Conservation (phyloP, 306 rosid species). For the Luffa aegyptiaca region DNA sequence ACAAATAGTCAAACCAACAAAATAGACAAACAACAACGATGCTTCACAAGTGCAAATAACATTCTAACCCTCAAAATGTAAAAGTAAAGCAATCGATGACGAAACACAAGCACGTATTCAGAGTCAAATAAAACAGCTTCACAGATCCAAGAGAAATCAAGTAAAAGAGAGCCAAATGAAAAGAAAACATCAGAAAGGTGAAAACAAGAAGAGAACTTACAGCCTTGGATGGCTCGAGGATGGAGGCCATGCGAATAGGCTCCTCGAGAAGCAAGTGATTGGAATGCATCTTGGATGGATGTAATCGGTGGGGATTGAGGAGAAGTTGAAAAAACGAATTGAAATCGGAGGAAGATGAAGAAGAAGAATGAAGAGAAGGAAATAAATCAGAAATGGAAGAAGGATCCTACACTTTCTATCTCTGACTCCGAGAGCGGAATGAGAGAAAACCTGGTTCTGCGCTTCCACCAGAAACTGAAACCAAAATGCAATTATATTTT, state of each 20-base stretch:
- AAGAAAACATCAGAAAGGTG: neutral
- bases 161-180: neutral
- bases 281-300: slow-evolving; percentile 67
- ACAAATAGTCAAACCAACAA: neutral
- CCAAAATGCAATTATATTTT: neutral
- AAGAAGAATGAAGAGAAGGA: neutral
- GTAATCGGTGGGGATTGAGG: slow-evolving; percentile 5
- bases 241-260: slow-evolving; percentile 90
- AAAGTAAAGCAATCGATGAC: neutral
- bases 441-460: slow-evolving; percentile 9
- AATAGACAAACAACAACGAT: neutral
- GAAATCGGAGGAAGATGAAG: neutral
- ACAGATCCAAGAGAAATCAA: slow-evolving; percentile 1
- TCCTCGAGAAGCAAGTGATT: slow-evolving; percentile 88
- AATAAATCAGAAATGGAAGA: neutral
- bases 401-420: neutral
- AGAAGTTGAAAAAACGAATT: neutral
- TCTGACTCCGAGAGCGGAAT: neutral
- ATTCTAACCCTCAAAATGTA: neutral
- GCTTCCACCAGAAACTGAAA: neutral
- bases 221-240: slow-evolving; percentile 82
- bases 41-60: neutral
- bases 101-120: neutral
- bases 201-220: slow-evolving; percentile 26
- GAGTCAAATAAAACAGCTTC: neutral